Conservation (phyloP, 805 yeast genomes). For the Kregervanrija fluxuum region DNA sequence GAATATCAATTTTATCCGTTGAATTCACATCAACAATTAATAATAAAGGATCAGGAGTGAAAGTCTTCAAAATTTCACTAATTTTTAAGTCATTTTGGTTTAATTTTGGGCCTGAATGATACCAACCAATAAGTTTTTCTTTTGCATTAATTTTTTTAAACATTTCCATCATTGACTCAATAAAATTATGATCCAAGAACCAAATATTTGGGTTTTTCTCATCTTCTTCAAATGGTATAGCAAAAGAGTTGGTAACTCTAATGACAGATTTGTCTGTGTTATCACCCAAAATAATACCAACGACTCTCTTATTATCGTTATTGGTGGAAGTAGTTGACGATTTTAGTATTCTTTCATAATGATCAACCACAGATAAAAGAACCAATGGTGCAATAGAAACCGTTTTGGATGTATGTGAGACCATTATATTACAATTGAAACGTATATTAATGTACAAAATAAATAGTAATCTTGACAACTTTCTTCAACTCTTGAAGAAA, state of each 20-base stretch:
- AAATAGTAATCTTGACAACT: no score
- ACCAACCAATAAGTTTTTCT: constrained; percentile 97
- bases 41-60: constrained; percentile 72
- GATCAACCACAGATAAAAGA: constrained; percentile 89
- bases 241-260: constrained; percentile 86
- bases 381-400: constrained; percentile 96
- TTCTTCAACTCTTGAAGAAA: no score
- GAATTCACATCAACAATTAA: constrained; percentile 91
- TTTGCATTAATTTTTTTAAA: constrained; percentile 95
- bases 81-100: constrained; percentile 83
- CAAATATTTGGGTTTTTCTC: constrained; percentile 86
- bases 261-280: constrained; percentile 43
- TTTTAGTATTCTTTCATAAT: constrained; percentile 74
- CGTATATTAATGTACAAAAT: no score
- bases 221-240: constrained; percentile 97
- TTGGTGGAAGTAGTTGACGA: constrained; percentile 28
- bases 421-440: no score
- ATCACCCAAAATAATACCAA: constrained; percentile 92
- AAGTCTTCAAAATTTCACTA: constrained; percentile 81
- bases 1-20: constrained; percentile 70
- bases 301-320: constrained; percentile 62
- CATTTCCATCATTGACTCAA: constrained; percentile 96
- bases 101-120: constrained; percentile 94
- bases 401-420: constrained; percentile 25
- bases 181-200: constrained; percentile 95